phyloP scores from a whole-genome alignment of 148 eudicot species.

The Silene latifolia region DNA sequence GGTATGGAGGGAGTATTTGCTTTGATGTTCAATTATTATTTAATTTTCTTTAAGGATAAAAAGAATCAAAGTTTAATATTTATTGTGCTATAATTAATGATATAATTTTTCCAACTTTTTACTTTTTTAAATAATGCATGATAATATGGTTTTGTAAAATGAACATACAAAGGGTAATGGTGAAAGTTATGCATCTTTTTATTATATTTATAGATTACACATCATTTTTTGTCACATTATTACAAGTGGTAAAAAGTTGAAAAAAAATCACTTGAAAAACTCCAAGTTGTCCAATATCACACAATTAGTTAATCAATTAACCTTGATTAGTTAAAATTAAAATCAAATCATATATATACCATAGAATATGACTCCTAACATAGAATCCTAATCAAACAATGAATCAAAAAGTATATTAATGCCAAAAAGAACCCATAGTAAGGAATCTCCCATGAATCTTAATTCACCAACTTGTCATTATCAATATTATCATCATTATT shows the following conservation, averaged over 20 bases:
- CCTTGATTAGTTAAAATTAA: background rate
- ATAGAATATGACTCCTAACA: constrained; percentile 1
- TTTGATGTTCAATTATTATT: too few relatives aligned
- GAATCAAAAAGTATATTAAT: background rate
- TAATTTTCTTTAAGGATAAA: too few relatives aligned
- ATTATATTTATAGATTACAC: too few relatives aligned
- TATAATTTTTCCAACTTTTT: too few relatives aligned
- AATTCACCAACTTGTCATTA: background rate
- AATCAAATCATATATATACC: background rate
- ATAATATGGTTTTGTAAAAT: too few relatives aligned
- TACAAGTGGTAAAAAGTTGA: background rate
- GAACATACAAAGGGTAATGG: too few relatives aligned
- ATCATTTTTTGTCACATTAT: background rate
- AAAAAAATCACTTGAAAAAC: background rate
- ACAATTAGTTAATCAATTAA: background rate
- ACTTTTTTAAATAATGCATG: too few relatives aligned
- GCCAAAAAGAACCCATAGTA: background rate
- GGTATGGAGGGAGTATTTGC: too few relatives aligned
- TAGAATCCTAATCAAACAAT: constrained; percentile 4
- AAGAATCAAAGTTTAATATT: too few relatives aligned
- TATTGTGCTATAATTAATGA: too few relatives aligned
- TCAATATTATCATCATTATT: background rate
- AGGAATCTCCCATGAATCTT: constrained; percentile 9
- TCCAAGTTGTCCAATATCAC: background rate
- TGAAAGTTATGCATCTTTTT: too few relatives aligned